These are phyloP conservation scores for Taxillus chinensis DNA, from an alignment of 164 flowering plant genomes.

Conservation along the genomic window DNA sequence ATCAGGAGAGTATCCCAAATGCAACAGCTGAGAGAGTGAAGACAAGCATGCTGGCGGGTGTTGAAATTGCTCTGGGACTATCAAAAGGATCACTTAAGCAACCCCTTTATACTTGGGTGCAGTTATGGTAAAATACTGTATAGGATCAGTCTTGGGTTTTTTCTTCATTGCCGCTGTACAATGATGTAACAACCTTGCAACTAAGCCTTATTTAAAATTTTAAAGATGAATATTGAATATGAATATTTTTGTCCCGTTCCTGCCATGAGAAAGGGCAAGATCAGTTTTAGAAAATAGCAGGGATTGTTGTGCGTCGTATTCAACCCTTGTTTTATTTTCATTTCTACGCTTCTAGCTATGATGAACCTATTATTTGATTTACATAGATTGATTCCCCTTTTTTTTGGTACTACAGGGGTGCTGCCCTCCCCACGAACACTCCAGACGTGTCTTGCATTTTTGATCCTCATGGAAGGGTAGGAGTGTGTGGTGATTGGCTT, in stretches of 20 bases:
- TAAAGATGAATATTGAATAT: too few species aligned
- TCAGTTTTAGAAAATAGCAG: too few species aligned
- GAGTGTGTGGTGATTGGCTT: slow-evolving; percentile 97
- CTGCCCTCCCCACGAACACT: slow-evolving; percentile 90
- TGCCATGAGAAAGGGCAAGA: too few species aligned
- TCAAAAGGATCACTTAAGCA: slow-evolving; percentile 53
- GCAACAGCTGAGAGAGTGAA: slow-evolving; percentile 80
- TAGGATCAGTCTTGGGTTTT: neutral
- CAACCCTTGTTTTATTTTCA: too few species aligned
- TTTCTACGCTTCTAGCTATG: neutral
- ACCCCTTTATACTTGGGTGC: slow-evolving; percentile 63
- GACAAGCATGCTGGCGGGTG: slow-evolving; percentile 68
- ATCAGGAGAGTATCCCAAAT: slow-evolving; percentile 79
- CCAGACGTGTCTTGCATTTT: slow-evolving; percentile 82
- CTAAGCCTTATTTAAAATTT: too few species aligned
- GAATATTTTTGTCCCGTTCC: too few species aligned
- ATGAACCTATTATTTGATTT: neutral
- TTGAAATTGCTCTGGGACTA: slow-evolving; percentile 72
- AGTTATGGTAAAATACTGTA: slow-evolving; percentile 52
- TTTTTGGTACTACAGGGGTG: slow-evolving; percentile 60
- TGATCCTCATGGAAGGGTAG: slow-evolving; percentile 91
- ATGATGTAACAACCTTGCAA: too few species aligned
- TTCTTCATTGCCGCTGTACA: too few species aligned
- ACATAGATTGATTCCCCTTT: neutral
- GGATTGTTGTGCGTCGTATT: too few species aligned